phyloP scores from a whole-genome alignment of 805 yeast species.

The Yarrowia phangngaensis region DNA sequence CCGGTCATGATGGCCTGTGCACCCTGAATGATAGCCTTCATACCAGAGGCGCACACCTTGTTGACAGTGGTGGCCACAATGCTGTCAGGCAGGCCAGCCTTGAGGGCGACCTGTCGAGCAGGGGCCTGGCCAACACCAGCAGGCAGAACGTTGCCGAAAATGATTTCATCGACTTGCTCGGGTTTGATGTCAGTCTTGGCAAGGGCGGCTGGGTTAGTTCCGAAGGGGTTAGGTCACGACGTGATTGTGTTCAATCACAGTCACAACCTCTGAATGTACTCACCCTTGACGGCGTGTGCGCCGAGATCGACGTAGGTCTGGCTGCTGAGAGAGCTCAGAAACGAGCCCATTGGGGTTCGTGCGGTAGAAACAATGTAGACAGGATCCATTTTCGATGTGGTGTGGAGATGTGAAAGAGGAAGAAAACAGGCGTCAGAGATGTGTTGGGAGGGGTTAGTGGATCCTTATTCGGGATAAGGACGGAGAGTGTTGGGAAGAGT shows the following conservation, averaged over 20 bases:
- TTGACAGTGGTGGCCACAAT: conserved; percentile 87
- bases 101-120: conserved; percentile 93
- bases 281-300: conserved; percentile 73
- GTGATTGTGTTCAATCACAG: neutral
- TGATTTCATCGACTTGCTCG: conserved; percentile 77
- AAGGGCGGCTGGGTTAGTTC: conserved; percentile 53
- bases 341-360: conserved; percentile 95
- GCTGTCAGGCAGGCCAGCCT: conserved; percentile 76
- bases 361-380: conserved; percentile 90
- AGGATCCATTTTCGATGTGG: conserved; percentile 24
- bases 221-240: neutral
- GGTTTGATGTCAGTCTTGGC: conserved; percentile 65
- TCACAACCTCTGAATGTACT: too few species aligned
- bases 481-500: too few species aligned
- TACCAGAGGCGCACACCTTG: conserved; percentile 96
- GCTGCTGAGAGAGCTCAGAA: conserved; percentile 78
- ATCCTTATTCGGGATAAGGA: too few species aligned
- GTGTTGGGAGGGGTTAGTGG: too few species aligned
- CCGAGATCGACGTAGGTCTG: conserved; percentile 83
- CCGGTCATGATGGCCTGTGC: conserved; percentile 89
- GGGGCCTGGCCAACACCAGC: conserved; percentile 97
- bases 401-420: neutral
- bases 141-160: conserved; percentile 87
- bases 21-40: conserved; percentile 85
- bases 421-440: too few species aligned